Base-by-base conservation (phyloP, 2,329 filamentous ascomycete species). In the Cercospora canescens region DNA sequence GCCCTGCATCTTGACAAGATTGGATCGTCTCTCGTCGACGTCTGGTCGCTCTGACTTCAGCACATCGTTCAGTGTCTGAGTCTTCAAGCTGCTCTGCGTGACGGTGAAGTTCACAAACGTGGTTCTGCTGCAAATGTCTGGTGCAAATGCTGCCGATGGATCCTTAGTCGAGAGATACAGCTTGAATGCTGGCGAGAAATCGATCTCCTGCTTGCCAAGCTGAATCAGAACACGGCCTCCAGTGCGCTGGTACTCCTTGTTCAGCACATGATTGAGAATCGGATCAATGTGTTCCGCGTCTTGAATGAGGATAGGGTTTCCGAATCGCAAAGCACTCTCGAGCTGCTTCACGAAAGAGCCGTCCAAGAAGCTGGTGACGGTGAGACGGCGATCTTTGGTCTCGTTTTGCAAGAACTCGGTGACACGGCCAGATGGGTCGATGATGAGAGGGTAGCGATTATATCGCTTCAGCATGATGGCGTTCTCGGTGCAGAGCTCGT, bases 51-150 rank as follows among this genome's bases (percentile, higher is more conserved):
- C 95, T 14, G 94, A 97, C 80, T 98, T 98, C 75, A 99, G 87
- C 35, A 98, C 95, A 70, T 99, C 94, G 73, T 97, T 97, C 72
- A 99, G 88, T 1, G 95, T 97, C 80, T 99, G 95, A 1, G 95
- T 98, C 81, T 97, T 95, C 76, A 99, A 85, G 84, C 94, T 98
- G 86, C 95, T 97, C 82, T 98, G 94, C 4, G 95, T 99, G 69
- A 99, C 94, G 1, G 96, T 98, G 74, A 99, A 99, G 81, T 99
- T 99, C 86, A 99, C 95, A 80, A 99, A 97, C 0, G 96, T 99
- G 6, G 95, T 98, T 75, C 96, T 88, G 84, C 93, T 97, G 88
- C 96, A 99, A 70, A 99, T 93, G 76, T 99, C 95, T 0, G 95
- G 96, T 7, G 95, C 89, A 78, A 99, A 99, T 7, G 90, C 92